Evolutionary conservation across 768 basidiomycete genomes (phyloP).

Genomic region (Sporobolomyces roseus): DNA sequence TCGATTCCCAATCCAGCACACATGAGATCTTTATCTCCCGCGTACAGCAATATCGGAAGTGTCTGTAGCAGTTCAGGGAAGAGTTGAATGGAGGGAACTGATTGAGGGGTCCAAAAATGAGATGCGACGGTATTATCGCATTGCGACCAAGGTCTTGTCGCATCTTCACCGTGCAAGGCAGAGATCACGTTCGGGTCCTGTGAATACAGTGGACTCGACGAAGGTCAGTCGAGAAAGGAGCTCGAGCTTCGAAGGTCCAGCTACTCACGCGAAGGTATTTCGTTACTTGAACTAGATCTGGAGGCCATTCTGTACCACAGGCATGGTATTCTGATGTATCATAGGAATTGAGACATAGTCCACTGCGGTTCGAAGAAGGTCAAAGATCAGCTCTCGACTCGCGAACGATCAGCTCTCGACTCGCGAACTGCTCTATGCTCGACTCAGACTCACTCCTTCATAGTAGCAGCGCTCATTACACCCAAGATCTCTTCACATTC

Average conservation of each 20-base stretch:
- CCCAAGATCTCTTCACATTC: slow-evolving; percentile 64
- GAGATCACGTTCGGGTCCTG: slow-evolving; percentile 74
- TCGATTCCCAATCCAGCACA: slow-evolving; percentile 93
- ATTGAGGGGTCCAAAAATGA: slow-evolving; percentile 59
- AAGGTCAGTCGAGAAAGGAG: not conserved
- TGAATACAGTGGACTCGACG: not conserved
- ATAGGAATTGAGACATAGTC: slow-evolving; percentile 86
- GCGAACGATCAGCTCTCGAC: too few species aligned
- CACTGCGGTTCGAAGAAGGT: slow-evolving; percentile 22
- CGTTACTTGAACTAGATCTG: slow-evolving; percentile 71
- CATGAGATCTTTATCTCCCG: slow-evolving; percentile 90
- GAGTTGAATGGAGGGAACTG: slow-evolving; percentile 69
- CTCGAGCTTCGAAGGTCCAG: not conserved
- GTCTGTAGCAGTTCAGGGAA: slow-evolving; percentile 72
- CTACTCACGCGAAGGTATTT: slow-evolving; percentile 66
- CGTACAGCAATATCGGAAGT: slow-evolving; percentile 68
- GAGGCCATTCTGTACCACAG: slow-evolving; percentile 97
- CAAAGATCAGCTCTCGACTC: too few species aligned
- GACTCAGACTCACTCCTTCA: slow-evolving; percentile 51
- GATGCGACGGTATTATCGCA: slow-evolving; percentile 66
- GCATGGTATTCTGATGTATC: slow-evolving; percentile 78
- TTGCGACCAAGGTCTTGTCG: slow-evolving; percentile 70
- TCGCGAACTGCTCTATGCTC: too few species aligned
- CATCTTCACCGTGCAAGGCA: slow-evolving; percentile 69
- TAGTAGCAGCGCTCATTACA: slow-evolving; percentile 48